Evolutionary conservation across 148 eudicot species (phyloP).

Genomic region (Limonium bicolor): DNA sequence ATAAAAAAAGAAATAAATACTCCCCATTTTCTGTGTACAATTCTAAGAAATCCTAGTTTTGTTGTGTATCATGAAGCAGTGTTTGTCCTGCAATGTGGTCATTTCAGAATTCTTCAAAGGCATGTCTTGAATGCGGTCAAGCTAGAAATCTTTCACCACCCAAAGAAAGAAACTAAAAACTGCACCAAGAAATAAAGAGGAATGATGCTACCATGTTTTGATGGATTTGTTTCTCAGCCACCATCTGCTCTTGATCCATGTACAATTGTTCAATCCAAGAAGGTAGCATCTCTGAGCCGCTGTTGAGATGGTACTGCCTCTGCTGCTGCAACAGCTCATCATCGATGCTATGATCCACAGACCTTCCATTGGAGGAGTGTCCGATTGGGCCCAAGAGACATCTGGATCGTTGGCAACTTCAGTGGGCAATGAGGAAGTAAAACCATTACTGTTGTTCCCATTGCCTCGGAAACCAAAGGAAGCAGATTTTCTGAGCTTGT

Average conservation of each 20-base stretch:
- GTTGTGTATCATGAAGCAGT: too few species aligned
- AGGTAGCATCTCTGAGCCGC: constrained; percentile 32
- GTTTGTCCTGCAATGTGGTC: too few species aligned
- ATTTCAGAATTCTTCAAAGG: too few species aligned
- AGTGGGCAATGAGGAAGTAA: constrained; percentile 2
- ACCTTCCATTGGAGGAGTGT: constrained; percentile 20
- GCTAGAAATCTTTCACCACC: too few species aligned
- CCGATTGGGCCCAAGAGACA: constrained; percentile 49
- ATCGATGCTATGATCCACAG: constrained; percentile 16
- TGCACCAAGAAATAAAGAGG: too few species aligned
- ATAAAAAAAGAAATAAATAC: too few species aligned
- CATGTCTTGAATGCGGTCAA: too few species aligned
- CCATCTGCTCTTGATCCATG: constrained; percentile 80
- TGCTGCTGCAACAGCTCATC: constrained; percentile 25
- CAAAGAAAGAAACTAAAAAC: too few species aligned
- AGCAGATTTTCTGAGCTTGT: constrained; percentile 71
- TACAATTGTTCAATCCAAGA: constrained; percentile 64
- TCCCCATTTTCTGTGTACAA: too few species aligned
- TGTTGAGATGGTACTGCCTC: constrained; percentile 19
- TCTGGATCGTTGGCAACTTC: constrained; percentile 36
- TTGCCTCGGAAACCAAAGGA: constrained; percentile 62
- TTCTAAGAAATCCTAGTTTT: too few species aligned
- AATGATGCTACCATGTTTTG: too few species aligned
- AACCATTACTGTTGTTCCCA: constrained; percentile 7
- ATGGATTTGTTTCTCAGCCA: constrained; percentile 21